These are phyloP conservation scores for Xerocomellus dryophilus DNA, from an alignment of 768 basidiomycete species.

Conservation along the genomic window DNA sequence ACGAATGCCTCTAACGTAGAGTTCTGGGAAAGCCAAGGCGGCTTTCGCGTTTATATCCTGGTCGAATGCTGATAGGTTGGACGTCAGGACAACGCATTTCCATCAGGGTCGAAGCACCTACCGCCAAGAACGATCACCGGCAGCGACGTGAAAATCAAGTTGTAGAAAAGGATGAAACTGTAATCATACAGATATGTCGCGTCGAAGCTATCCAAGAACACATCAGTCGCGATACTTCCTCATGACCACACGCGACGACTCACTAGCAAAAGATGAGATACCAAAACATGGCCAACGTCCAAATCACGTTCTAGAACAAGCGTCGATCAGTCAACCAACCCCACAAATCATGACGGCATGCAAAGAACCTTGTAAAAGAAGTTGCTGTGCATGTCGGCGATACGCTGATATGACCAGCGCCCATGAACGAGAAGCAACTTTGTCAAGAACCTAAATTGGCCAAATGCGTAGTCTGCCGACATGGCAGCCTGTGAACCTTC, in stretches of 20 bases:
- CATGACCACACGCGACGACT: slow-evolving; percentile 21
- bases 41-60: slow-evolving; percentile 92
- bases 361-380: slow-evolving; percentile 88
- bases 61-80: slow-evolving; percentile 63
- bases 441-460: slow-evolving; percentile 92
- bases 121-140: slow-evolving; percentile 91
- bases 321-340: background rate
- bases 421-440: slow-evolving; percentile 92
- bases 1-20: slow-evolving; percentile 93
- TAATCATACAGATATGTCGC: slow-evolving; percentile 94
- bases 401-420: slow-evolving; percentile 93
- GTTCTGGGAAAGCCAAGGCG: slow-evolving; percentile 87
- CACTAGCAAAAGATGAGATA: slow-evolving; percentile 85
- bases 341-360: background rate
- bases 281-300: slow-evolving; percentile 95
- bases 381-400: slow-evolving; percentile 95
- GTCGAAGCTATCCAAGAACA: slow-evolving; percentile 62
- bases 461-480: slow-evolving; percentile 98
- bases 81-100: slow-evolving; percentile 5
- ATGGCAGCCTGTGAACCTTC: slow-evolving; percentile 98
- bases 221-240: slow-evolving; percentile 4
- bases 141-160: slow-evolving; percentile 88
- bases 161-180: slow-evolving; percentile 90
- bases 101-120: slow-evolving; percentile 33
- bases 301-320: slow-evolving; percentile 70